Base-by-base conservation (phyloP, 1,284 basidiomycete species). In the Farysia itapuensis region DNA sequence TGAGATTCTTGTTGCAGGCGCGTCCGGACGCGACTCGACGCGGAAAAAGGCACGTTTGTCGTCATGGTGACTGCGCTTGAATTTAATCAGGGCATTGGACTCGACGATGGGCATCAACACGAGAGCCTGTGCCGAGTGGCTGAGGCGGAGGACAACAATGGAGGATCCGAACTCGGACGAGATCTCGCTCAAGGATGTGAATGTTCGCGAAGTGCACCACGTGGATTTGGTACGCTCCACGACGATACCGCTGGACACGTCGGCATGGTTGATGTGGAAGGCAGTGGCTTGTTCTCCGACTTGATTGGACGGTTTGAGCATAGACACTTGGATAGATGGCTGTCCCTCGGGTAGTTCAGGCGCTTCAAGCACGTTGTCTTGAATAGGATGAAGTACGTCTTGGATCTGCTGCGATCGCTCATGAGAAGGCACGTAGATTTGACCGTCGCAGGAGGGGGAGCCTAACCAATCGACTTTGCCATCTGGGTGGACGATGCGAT, bases 221-320 rank as follows among this genome's bases (percentile, higher is more conserved):
- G 43, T 56, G 11, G 51, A 61, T 19, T 61, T 61, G 28, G 58
- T 61, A n/a, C 58, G 43, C 31, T 61, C 58, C 12, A 56, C 28
- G 22, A 60, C 43, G 14, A 64, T 24, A 15, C 47, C 56, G 13
- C 42, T 24, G 15, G 45, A 28, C 13, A 64, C 38, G 14, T 39
- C 28, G 33, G 32, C 39, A 14, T 43, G 30, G 14, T 44, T 35
- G 34, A 52, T 43, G 33, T 39, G 40, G 36, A 61, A 57, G 12
- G 39, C 32, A 13, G 46, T 13, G 19, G 14, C 16, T 19, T n/a
- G 14, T 4, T 18, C 26, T n/a, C n/a, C n/a, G 9, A 11, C 11
- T 11, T 28, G 9, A n/a, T n/a, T 9, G n/a, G 26, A 11, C 9
- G 26, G 26, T 11, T 28, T 9, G n/a, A 28, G 26, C 11, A 28